Conservation (phyloP, 352 stramenopile species). For the Thalassiosira sp. region DNA sequence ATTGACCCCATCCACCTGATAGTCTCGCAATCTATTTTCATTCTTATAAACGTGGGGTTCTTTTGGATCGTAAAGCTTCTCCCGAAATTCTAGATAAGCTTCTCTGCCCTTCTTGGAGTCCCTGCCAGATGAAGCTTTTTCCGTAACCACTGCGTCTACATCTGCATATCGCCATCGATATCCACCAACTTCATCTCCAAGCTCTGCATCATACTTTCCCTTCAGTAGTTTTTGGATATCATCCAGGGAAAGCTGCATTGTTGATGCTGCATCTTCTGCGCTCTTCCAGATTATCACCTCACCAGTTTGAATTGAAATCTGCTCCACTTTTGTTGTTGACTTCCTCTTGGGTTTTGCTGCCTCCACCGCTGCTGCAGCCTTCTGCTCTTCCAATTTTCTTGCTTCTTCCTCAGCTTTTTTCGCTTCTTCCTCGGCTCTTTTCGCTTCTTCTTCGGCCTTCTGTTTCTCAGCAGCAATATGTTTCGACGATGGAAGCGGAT, state of each 20-base stretch:
- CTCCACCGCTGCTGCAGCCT: slow-evolving; percentile 33
- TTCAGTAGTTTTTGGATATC: slow-evolving; percentile 71
- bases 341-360: slow-evolving; percentile 69
- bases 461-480: slow-evolving; percentile 43
- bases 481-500: slow-evolving; percentile 68
- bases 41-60: slow-evolving; percentile 85
- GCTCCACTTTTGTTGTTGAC: slow-evolving; percentile 83
- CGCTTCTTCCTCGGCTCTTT: slow-evolving; percentile 40
- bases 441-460: not conserved
- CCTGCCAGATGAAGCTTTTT: slow-evolving; percentile 50
- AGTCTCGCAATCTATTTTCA: slow-evolving; percentile 92
- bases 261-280: slow-evolving; percentile 74
- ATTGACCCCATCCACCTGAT: slow-evolving; percentile 99
- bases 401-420: slow-evolving; percentile 37
- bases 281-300: slow-evolving; percentile 75
- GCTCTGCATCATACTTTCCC: slow-evolving; percentile 79
- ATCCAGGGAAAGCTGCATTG: slow-evolving; percentile 74
- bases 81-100: slow-evolving; percentile 78
- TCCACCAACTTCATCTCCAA: slow-evolving; percentile 81
- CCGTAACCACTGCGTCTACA: slow-evolving; percentile 72
- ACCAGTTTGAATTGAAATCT: slow-evolving; percentile 67
- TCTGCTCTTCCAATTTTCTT: slow-evolving; percentile 32
- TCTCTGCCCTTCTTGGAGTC: slow-evolving; percentile 81
- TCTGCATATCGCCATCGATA: slow-evolving; percentile 81
- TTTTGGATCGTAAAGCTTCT: slow-evolving; percentile 82